Conservation (phyloP, 2,329 filamentous ascomycete species). For the Nemania sp. region DNA sequence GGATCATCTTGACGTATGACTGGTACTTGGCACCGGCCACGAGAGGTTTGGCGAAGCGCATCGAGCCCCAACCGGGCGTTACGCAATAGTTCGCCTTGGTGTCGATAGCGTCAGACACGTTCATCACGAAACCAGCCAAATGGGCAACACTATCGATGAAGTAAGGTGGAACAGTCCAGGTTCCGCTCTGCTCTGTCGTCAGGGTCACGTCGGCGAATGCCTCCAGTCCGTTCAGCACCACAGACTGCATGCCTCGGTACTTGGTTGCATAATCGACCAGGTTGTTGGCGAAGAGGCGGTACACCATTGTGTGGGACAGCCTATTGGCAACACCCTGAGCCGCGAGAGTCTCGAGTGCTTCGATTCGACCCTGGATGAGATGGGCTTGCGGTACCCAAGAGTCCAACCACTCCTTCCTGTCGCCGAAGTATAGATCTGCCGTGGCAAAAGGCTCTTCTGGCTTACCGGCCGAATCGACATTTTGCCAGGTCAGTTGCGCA, state of each 20-base stretch:
- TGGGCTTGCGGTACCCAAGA: constrained; percentile 63
- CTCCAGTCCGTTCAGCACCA: constrained; percentile 44
- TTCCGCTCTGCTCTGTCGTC: constrained; percentile 35
- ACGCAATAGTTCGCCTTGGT: neutral
- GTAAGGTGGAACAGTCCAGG: constrained; percentile 47
- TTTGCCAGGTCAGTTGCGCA: constrained; percentile 50
- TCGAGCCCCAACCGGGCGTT: constrained; percentile 36
- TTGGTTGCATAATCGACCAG: constrained; percentile 45
- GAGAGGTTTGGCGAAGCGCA: constrained; percentile 41
- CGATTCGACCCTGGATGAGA: constrained; percentile 56
- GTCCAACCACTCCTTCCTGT: constrained; percentile 54
- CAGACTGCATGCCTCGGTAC: constrained; percentile 47
- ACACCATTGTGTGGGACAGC: constrained; percentile 65
- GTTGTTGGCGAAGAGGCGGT: constrained; percentile 51
- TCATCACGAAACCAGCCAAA: constrained; percentile 48
- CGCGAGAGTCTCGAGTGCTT: constrained; percentile 53
- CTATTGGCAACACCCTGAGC: constrained; percentile 62
- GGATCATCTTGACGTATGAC: constrained; percentile 48
- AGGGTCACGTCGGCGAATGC: constrained; percentile 43
- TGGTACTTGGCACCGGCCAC: constrained; percentile 41
- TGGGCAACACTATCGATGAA: constrained; percentile 47
- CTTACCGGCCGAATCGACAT: constrained; percentile 41
- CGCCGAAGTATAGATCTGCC: constrained; percentile 56
- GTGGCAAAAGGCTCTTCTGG: constrained; percentile 49
- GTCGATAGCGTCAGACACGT: constrained; percentile 44